These are phyloP conservation scores for Ceratorhiza oryzae-sativae DNA, from an alignment of 1,284 basidiomycete genomes.

Conservation along the genomic window DNA sequence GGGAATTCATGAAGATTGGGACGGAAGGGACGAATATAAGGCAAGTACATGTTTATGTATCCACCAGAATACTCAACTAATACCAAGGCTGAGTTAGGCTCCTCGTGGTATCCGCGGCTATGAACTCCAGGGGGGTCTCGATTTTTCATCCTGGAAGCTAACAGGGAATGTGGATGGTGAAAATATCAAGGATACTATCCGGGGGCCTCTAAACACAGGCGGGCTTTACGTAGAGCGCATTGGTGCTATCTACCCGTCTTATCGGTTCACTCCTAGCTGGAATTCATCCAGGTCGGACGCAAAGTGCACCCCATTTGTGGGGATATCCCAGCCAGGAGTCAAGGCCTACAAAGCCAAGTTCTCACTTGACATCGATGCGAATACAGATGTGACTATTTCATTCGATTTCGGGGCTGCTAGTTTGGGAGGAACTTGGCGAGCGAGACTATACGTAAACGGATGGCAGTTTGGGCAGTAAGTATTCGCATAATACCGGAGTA, in stretches of 20 bases:
- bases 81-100: constrained; percentile 40
- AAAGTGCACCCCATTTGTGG: constrained; percentile 3
- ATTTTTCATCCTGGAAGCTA: constrained; percentile 30
- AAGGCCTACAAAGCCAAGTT: constrained; percentile 31
- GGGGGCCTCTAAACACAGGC: constrained; percentile 14
- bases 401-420: constrained; percentile 46
- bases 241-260: constrained; percentile 12
- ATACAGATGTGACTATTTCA: constrained; percentile 6
- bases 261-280: neutral
- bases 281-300: constrained; percentile 7
- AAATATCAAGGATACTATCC: constrained; percentile 23
- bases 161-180: constrained; percentile 28
- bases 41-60: constrained; percentile 15
- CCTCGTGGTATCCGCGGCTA: constrained; percentile 48
- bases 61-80: neutral
- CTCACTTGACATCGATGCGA: neutral
- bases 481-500: neutral
- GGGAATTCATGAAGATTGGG: constrained; percentile 47
- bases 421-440: constrained; percentile 50
- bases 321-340: neutral
- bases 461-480: constrained; percentile 54
- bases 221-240: constrained; percentile 28
- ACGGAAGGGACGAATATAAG: constrained; percentile 46
- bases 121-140: constrained; percentile 37
- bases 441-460: constrained; percentile 53